Evolutionary conservation across 2,329 filamentous ascomycete species (phyloP).

Genomic region (Malbranchea cinnamomea): DNA sequence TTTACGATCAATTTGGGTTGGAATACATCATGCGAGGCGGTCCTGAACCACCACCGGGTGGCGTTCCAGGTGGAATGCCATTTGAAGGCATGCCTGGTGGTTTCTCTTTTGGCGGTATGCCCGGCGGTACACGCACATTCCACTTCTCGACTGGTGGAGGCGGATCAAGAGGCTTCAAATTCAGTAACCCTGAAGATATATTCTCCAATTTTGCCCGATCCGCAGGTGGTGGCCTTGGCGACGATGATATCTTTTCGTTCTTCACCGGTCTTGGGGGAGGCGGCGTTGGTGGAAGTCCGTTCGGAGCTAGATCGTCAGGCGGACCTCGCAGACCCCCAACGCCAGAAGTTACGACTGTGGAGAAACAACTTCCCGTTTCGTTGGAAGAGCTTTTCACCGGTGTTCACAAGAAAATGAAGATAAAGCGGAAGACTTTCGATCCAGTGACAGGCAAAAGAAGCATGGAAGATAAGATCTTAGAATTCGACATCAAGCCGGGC

Average conservation of each 20-base stretch:
- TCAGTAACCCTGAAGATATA: constrained; percentile 69
- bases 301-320: constrained; percentile 9
- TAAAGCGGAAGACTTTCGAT: constrained; percentile 93
- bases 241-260: constrained; percentile 41
- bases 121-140: constrained; percentile 28
- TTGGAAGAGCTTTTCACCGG: constrained; percentile 83
- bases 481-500: constrained; percentile 90
- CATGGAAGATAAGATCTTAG: constrained; percentile 75
- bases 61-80: constrained; percentile 28
- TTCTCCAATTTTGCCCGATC: constrained; percentile 69
- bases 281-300: constrained; percentile 27
- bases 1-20: constrained; percentile 87
- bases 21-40: constrained; percentile 82
- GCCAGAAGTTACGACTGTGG: constrained; percentile 80
- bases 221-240: constrained; percentile 38
- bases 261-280: constrained; percentile 32
- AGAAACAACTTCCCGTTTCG: constrained; percentile 64
- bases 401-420: constrained; percentile 91
- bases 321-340: constrained; percentile 33
- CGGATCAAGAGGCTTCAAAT: constrained; percentile 56
- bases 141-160: constrained; percentile 35
- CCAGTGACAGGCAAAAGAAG: constrained; percentile 62
- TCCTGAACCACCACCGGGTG: constrained; percentile 47
- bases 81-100: constrained; percentile 39
- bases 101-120: constrained; percentile 22